Percentiles rank a stretch among this genome's conserved stretches.
Conservation (phyloP, 306 rosid genomes). For the Trichosanthes truncata region DNA sequence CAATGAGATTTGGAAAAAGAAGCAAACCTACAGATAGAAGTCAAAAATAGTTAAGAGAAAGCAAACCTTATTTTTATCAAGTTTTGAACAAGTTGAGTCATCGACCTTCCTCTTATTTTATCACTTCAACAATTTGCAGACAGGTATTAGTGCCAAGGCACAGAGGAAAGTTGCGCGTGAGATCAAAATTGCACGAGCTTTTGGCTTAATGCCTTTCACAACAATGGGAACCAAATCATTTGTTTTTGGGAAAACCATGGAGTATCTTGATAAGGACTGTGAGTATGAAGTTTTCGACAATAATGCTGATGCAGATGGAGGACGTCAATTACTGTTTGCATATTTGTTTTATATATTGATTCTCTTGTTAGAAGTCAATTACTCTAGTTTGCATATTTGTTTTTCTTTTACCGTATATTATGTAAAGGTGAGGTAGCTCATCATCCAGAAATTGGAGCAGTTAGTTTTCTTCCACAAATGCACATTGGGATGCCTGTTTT, state of each 20-base stretch:
- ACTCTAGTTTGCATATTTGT: not conserved
- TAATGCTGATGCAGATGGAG: slow-evolving; percentile 20
- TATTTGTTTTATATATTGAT: not conserved
- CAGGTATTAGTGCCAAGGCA: slow-evolving; percentile 85
- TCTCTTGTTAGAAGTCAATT: not conserved
- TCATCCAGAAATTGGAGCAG: not conserved
- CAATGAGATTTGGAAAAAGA: too few species aligned
- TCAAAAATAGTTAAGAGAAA: too few species aligned
- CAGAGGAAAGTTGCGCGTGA: slow-evolving; percentile 89
- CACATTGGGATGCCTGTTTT: not conserved
- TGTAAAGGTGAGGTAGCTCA: not conserved
- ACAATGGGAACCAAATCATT: slow-evolving; percentile 81
- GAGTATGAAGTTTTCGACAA: slow-evolving; percentile 18
- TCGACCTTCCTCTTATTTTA: slow-evolving; percentile 11
- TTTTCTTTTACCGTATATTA: not conserved
- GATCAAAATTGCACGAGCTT: slow-evolving; percentile 86
- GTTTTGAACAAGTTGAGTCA: not conserved
- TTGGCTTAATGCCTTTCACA: slow-evolving; percentile 90
- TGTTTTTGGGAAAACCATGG: slow-evolving; percentile 56
- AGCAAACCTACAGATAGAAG: too few species aligned
- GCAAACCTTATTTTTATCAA: too few species aligned
- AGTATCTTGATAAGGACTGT: slow-evolving; percentile 48
- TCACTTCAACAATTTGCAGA: slow-evolving; percentile 33
- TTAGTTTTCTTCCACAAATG: not conserved
- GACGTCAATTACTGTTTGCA: not conserved